phyloP scores from a whole-genome alignment of 495 filamentous ascomycete species.

The Penicillium lagena region DNA sequence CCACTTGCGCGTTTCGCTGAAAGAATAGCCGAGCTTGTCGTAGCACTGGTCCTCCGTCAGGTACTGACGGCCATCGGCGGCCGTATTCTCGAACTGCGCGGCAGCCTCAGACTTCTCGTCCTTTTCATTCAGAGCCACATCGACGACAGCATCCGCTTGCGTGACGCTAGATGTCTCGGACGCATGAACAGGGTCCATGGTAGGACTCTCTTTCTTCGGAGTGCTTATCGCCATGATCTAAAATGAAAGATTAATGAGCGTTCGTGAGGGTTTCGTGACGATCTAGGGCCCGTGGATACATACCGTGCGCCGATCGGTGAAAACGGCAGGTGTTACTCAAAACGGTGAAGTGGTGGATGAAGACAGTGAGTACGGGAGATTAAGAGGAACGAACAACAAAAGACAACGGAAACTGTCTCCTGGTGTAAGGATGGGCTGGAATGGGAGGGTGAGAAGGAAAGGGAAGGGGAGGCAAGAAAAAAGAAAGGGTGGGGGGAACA shows the following conservation, averaged over 20 bases:
- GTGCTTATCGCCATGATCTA: constrained; percentile 10
- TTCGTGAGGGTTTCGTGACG: no score
- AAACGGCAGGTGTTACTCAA: not conserved
- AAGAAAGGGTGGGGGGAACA: constrained; percentile 3
- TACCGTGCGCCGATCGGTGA: no score
- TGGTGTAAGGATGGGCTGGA: not conserved
- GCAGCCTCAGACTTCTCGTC: constrained; percentile 3
- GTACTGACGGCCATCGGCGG: constrained; percentile 28
- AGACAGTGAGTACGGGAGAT: not conserved
- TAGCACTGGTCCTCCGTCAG: constrained; percentile 54
- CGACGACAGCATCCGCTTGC: constrained; percentile 21
- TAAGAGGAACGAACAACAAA: not conserved
- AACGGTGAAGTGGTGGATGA: not conserved
- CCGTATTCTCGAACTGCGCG: constrained; percentile 23
- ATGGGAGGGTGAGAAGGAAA: not conserved
- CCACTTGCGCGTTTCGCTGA: constrained; percentile 50
- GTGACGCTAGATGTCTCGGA: constrained; percentile 32
- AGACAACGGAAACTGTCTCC: no score
- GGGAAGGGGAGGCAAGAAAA: constrained; percentile 4
- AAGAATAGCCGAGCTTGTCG: constrained; percentile 49
- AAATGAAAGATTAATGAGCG: no score
- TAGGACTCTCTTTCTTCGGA: constrained; percentile 12
- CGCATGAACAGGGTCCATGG: constrained; percentile 22
- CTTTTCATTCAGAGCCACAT: constrained; percentile 19
- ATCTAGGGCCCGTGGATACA: no score